Percentiles rank a stretch among this genome's conserved stretches.
These are phyloP conservation scores for Dipodascus albidus DNA, from an alignment of 805 yeast species.

Conservation along the genomic window DNA sequence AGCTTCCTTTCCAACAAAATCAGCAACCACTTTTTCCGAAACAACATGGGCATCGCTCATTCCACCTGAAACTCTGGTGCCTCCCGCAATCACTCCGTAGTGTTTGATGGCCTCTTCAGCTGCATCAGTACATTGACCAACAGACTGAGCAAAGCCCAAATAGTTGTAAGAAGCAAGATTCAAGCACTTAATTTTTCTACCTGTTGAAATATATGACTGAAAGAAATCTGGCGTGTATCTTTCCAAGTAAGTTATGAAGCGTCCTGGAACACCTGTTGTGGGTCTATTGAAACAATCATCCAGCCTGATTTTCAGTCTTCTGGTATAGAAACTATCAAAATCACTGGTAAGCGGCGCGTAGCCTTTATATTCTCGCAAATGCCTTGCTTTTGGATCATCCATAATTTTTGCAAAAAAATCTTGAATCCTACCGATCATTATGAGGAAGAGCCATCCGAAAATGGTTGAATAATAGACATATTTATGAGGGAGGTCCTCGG, in stretches of 20 bases:
- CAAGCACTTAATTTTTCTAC: slow-evolving; percentile 63
- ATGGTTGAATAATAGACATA: slow-evolving; percentile 70
- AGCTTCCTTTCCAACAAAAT: slow-evolving; percentile 84
- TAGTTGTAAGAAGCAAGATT: slow-evolving; percentile 88
- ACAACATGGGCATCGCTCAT: slow-evolving; percentile 60
- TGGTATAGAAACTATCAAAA: slow-evolving; percentile 85
- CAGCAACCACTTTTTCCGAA: slow-evolving; percentile 70
- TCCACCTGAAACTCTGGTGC: slow-evolving; percentile 67
- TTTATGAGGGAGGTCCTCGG: slow-evolving; percentile 83
- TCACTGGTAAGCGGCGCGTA: slow-evolving; percentile 94
- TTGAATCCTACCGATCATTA: slow-evolving; percentile 79
- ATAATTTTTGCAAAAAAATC: slow-evolving; percentile 78
- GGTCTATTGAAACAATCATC: slow-evolving; percentile 95
- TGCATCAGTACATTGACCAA: slow-evolving; percentile 78
- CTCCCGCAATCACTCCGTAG: slow-evolving; percentile 70
- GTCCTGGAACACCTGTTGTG: slow-evolving; percentile 95
- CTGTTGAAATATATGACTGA: slow-evolving; percentile 59
- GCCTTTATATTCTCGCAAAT: slow-evolving; percentile 70
- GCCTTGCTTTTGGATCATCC: slow-evolving; percentile 46
- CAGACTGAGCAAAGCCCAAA: slow-evolving; percentile 92
- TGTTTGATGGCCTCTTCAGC: slow-evolving; percentile 50
- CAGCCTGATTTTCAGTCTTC: slow-evolving; percentile 81
- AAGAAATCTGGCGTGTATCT: slow-evolving; percentile 59
- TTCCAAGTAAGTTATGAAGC: slow-evolving; percentile 72
- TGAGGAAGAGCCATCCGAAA: slow-evolving; percentile 69